Percentiles rank a stretch among this genome's conserved stretches.
Conservation (phyloP, 768 basidiomycete species). For the Hygrophoropsis aurantiaca region DNA sequence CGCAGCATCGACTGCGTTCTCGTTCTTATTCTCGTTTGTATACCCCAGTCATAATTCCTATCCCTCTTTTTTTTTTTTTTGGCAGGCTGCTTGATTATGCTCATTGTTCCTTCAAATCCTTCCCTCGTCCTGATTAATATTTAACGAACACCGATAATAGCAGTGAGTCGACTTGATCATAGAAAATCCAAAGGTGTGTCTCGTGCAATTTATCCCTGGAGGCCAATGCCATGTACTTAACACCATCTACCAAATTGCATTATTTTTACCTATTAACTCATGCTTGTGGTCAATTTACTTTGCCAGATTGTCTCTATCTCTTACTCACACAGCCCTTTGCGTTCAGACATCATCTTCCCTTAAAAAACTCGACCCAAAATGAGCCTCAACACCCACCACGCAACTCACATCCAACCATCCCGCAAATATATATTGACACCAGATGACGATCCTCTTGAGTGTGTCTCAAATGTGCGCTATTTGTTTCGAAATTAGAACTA, state of each 20-base stretch:
- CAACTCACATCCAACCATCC: conserved; percentile 24
- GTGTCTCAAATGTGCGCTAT: conserved; percentile 1
- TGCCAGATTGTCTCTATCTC: too few species aligned
- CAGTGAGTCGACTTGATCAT: too few species aligned
- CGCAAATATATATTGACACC: conserved; percentile 14
- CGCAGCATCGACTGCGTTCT: conserved; percentile 4
- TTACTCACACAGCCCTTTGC: conserved; percentile 7
- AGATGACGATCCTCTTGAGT: conserved; percentile 29
- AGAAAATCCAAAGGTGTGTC: too few species aligned
- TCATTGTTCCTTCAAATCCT: conserved; percentile 11
- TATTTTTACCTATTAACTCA: too few species aligned
- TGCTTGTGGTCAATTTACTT: too few species aligned
- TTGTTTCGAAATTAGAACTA: conserved; percentile 2
- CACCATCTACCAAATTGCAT: too few species aligned
- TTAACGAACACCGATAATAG: conserved; percentile 10
- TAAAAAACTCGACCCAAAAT: conserved; percentile 8
- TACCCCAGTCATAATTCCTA: too few species aligned
- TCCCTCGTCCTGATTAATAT: conserved; percentile 6
- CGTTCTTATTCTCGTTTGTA: conserved; percentile 2
- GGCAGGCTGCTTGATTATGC: conserved; percentile 6
- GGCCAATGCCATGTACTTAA: too few species aligned
- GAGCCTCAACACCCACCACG: conserved; percentile 8
- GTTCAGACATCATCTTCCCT: conserved; percentile 17
- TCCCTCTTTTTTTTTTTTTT: conserved; percentile 8
- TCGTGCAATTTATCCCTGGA: too few species aligned